Conservation (phyloP, 2,329 filamentous ascomycete species). For the Neurospora sp. region DNA sequence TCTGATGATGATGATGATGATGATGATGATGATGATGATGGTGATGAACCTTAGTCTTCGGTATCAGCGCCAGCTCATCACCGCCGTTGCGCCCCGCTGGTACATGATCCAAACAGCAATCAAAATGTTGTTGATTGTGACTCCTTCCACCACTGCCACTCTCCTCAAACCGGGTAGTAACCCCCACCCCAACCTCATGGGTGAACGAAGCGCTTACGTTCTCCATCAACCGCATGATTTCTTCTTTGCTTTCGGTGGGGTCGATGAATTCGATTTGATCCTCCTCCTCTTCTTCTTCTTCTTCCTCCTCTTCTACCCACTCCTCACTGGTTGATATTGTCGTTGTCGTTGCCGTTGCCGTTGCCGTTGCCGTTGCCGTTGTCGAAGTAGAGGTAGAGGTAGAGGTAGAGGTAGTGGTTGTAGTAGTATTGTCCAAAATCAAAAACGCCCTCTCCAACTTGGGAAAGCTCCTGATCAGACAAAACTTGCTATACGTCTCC, state of each 20-base stretch:
- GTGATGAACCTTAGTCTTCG: constrained; percentile 8
- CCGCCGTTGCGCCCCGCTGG: not conserved
- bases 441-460: constrained; percentile 28
- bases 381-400: too few species aligned
- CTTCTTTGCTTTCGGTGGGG: constrained; percentile 14
- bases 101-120: not conserved
- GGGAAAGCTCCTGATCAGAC: constrained; percentile 32
- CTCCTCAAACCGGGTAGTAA: not conserved
- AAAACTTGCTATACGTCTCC: constrained; percentile 42
- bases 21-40: not conserved
- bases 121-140: not conserved
- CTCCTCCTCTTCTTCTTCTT: constrained; percentile 9
- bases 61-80: constrained; percentile 5
- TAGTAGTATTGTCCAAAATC: constrained; percentile 17
- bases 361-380: not conserved
- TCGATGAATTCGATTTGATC: constrained; percentile 22
- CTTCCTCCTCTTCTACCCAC: constrained; percentile 14
- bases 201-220: constrained; percentile 15
- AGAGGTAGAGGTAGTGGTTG: not conserved
- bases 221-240: constrained; percentile 15
- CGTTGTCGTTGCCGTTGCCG: not conserved
- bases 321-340: constrained; percentile 1
- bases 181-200: constrained; percentile 9
- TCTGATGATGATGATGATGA: not conserved
- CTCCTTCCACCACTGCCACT: not conserved